phyloP scores from a whole-genome alignment of 1,284 basidiomycete species.

The Cutaneotrichosporon sp. region DNA sequence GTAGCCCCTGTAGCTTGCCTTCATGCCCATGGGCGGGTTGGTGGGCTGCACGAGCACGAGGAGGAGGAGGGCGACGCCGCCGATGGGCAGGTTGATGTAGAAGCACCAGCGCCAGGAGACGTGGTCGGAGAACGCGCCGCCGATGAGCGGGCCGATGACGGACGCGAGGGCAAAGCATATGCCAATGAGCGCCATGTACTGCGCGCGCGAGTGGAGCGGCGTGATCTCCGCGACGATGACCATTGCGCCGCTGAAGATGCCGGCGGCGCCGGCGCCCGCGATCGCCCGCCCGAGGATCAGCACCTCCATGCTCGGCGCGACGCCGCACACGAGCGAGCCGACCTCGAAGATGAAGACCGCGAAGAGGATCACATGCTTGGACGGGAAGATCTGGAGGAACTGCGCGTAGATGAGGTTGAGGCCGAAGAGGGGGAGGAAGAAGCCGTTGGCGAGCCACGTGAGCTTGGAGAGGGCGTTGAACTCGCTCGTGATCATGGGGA shows the following conservation, averaged over 20 bases:
- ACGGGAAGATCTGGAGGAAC: slow-evolving; percentile 51
- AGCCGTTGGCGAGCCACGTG: slow-evolving; percentile 52
- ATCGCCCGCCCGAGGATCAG: slow-evolving; percentile 59
- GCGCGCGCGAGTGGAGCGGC: slow-evolving; percentile 41
- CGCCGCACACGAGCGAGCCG: slow-evolving; percentile 60
- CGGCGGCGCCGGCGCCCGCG: slow-evolving; percentile 58
- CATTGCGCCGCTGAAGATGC: slow-evolving; percentile 55
- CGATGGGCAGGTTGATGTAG: slow-evolving; percentile 51
- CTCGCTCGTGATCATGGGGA: slow-evolving; percentile 50
- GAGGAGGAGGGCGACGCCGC: slow-evolving; percentile 44
- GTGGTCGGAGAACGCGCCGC: slow-evolving; percentile 56
- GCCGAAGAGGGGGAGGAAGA: slow-evolving; percentile 52
- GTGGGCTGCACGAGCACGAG: slow-evolving; percentile 36
- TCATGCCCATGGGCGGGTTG: slow-evolving; percentile 43
- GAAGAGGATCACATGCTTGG: slow-evolving; percentile 53
- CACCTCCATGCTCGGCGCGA: slow-evolving; percentile 56
- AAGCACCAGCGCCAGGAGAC: slow-evolving; percentile 52
- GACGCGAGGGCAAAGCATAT: slow-evolving; percentile 52
- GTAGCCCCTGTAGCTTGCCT: slow-evolving; percentile 44
- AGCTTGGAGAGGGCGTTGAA: slow-evolving; percentile 56
- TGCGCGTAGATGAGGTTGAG: slow-evolving; percentile 55
- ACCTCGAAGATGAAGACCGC: slow-evolving; percentile 58
- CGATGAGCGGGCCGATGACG: slow-evolving; percentile 54
- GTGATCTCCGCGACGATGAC: slow-evolving; percentile 51
- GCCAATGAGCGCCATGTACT: slow-evolving; percentile 41